These are phyloP conservation scores for Apiotrichum siamense DNA, from an alignment of 1,284 basidiomycete genomes.

Conservation along the genomic window DNA sequence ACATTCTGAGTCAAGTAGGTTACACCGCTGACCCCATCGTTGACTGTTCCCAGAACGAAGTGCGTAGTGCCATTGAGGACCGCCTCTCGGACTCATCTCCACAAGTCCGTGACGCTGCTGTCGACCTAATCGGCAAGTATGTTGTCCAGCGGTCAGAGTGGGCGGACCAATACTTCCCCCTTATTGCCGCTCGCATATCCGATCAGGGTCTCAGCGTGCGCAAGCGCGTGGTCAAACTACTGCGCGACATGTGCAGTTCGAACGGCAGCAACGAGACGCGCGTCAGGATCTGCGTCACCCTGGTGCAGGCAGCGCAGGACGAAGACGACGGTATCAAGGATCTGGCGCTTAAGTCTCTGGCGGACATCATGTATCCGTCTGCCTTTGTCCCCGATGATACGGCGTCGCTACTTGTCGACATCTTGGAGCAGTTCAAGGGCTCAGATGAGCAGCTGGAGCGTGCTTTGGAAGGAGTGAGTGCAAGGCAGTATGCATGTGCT, in stretches of 20 bases:
- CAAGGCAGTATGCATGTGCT: neutral
- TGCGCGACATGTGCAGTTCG: conserved; percentile 71
- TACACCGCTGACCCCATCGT: neutral
- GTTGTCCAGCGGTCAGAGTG: conserved; percentile 79
- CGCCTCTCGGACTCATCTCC: conserved; percentile 85
- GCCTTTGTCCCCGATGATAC: conserved; percentile 43
- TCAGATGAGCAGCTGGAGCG: conserved; percentile 77
- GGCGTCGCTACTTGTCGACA: conserved; percentile 74
- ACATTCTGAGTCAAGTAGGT: conserved; percentile 67
- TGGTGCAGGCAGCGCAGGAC: conserved; percentile 73
- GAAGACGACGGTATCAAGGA: conserved; percentile 92
- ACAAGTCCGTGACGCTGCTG: conserved; percentile 88
- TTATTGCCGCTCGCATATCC: conserved; percentile 78
- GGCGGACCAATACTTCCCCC: conserved; percentile 74
- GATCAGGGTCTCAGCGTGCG: conserved; percentile 89
- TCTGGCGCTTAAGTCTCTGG: conserved; percentile 76
- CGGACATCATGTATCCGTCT: conserved; percentile 74
- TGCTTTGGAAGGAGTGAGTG: conserved; percentile 60
- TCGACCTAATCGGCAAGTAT: conserved; percentile 92
- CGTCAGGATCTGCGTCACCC: conserved; percentile 72
- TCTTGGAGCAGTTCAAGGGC: conserved; percentile 73
- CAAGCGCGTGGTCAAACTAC: conserved; percentile 88
- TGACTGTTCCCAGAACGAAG: neutral
- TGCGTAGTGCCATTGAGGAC: conserved; percentile 75
- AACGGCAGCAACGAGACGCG: conserved; percentile 57